These are phyloP conservation scores for Populus hybrid DNA, from an alignment of 441 rosid species.

Conservation along the genomic window DNA sequence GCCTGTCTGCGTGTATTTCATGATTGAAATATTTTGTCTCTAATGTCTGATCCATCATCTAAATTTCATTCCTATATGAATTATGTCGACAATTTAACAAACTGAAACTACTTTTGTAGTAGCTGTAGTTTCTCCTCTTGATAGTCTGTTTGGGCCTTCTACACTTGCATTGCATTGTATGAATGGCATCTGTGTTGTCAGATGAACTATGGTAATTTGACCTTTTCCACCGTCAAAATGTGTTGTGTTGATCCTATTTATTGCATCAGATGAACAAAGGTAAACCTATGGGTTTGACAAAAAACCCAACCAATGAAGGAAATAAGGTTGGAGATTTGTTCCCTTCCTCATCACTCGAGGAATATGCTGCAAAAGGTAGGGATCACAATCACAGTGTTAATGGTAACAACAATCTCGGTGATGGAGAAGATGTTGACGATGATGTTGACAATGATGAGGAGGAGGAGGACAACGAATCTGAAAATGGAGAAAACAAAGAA, in stretches of 20 bases:
- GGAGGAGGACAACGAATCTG: conserved; percentile 22
- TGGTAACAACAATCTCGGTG: conserved; percentile 8
- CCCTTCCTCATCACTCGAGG: conserved; percentile 75
- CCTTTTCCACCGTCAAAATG: not conserved
- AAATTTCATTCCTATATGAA: not conserved
- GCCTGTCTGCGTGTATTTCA: not conserved
- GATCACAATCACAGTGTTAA: conserved; percentile 19
- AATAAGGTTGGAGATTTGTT: conserved; percentile 81
- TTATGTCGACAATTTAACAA: not conserved
- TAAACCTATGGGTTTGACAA: conserved; percentile 42
- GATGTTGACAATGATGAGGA: not conserved
- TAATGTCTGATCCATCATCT: not conserved
- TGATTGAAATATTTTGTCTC: not conserved
- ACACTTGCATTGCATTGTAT: not conserved
- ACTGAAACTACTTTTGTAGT: not conserved
- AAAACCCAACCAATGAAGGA: conserved; percentile 37
- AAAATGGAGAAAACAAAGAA: conserved; percentile 20
- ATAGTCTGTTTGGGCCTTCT: not conserved
- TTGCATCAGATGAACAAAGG: conserved; percentile 66
- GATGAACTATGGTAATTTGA: not conserved
- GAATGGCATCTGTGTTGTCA: not conserved
- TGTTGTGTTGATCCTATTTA: conserved; percentile 5
- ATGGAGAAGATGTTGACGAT: conserved; percentile 14
- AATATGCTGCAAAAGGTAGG: conserved; percentile 59
- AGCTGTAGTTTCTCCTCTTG: not conserved